These are phyloP conservation scores for Chytriomyces sp. DNA, from an alignment of 192 early-diverging fungal species.

Conservation along the genomic window DNA sequence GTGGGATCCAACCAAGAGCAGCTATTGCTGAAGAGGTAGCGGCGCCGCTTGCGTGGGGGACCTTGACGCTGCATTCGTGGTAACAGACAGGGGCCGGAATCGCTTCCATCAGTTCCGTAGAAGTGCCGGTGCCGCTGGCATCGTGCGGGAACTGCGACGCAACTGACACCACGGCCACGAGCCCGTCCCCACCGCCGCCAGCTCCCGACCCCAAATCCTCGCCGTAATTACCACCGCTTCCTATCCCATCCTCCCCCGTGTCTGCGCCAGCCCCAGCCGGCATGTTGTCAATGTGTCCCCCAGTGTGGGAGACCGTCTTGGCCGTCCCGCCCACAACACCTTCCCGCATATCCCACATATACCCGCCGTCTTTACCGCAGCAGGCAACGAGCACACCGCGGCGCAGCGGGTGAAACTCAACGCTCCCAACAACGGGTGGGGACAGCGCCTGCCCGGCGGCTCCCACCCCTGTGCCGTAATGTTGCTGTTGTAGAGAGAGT, in stretches of 20 bases:
- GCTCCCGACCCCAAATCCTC: too few relatives aligned
- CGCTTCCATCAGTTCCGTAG: too few relatives aligned
- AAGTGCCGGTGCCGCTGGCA: too few relatives aligned
- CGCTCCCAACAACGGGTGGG: background rate
- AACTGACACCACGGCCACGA: too few relatives aligned
- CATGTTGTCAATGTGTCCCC: too few relatives aligned
- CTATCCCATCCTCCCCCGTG: too few relatives aligned
- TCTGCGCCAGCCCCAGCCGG: too few relatives aligned
- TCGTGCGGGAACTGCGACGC: too few relatives aligned
- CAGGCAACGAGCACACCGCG: background rate
- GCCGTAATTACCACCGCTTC: too few relatives aligned
- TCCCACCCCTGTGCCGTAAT: background rate
- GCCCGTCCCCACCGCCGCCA: too few relatives aligned
- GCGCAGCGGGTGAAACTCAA: background rate
- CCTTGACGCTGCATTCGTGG: background rate
- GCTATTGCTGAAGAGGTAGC: background rate
- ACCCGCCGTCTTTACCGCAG: background rate
- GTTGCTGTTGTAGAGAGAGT: background rate
- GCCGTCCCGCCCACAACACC: background rate
- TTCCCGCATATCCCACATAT: background rate
- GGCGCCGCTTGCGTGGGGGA: background rate
- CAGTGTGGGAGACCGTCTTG: too few relatives aligned
- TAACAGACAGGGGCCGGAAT: too few relatives aligned
- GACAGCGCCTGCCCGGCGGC: background rate
- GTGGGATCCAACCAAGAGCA: conserved; percentile 24